Base-by-base conservation (phyloP, 1,284 basidiomycete species). In the Naganishia cerealis region DNA sequence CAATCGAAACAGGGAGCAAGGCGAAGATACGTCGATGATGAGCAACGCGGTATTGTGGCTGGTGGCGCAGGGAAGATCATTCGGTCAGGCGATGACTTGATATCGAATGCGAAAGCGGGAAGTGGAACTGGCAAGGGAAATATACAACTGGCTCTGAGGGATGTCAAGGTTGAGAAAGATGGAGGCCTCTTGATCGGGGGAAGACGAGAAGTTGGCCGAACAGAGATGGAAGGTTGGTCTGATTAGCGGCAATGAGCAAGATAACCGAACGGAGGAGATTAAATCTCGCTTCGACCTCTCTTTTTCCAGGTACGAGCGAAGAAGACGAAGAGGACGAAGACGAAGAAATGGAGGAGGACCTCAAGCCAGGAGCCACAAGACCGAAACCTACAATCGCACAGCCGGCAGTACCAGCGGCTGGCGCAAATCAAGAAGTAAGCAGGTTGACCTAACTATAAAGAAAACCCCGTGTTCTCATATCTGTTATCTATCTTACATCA, bases 41-140 rank as follows among this genome's bases (percentile, higher is more conserved):
- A 46, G 6, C 36, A 40, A 13, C 24, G 40, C 18, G 67, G 58
- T 21, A 26, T 76, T 15, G 80, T 81, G 9, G 80, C 78, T 18
- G 79, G 79, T 5, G 80, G 79, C 21, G 79, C 79, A 36, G 79
- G 79, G 21, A 67, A 74, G 50, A 71, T 81, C n/a, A 72, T 79
- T 26, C 71, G 59, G n/a, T 67, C 67, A 5, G 72, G 66, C 13
- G 39, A 55, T 50, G 54, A 68, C 57, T 62, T 66, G 12, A 67
- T 67, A 38, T 68, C 58, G 15, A 71, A 67, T 36, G 40, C 54
- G 16, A 54, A 55, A 54, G 29, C 43, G 67, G 43, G 53, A 39
- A 61, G 48, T 39, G 67, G 55, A 12, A 54, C 26, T 15, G 70
- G 63, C 8, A 66, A 57, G 21, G 75, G 52, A 16, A 56, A 43